Base-by-base conservation (phyloP, 176 grass and related monocot species). In the Raddia distichophylla region DNA sequence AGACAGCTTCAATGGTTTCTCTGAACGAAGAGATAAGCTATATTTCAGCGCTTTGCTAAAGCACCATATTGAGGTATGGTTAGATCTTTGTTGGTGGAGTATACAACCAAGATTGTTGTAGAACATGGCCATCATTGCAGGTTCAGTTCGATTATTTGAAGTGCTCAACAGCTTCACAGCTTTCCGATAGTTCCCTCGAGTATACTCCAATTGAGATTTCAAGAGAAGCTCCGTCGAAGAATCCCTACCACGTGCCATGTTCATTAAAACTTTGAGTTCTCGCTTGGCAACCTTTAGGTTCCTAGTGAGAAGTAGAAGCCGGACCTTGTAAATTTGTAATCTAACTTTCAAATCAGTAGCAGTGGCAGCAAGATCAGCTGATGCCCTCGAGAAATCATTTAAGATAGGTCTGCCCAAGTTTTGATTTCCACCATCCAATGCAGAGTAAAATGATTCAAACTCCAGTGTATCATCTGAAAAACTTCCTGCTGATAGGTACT, bases 191-290 rank as follows among this genome's bases (percentile, higher is more conserved):
- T 97, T 97, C 3, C 94, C 91, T 72, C 94, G 86, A 43, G 94
- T 84, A 86, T 97, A 93, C 69, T 97, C 94, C 86, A 97, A 91
- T 66, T 93, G 94, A 77, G 94, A 93, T 76, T 97, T 97, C 61
- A 97, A 79, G 34, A 93, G 83, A 44, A 97, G 89, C 74, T 93
- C 91, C n/a, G 91, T 82, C 13, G 91, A 97, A 19, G 91, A 97
- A 91, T 97, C 91, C 84, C 91, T 84, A 81, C 91, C 91, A 83
- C 89, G 91, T 77, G 86, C 94, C 84, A 97, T 87, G 86, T 97
- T 97, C 94, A 97, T 97, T 14, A 92, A 72, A 64, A 93, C 88
- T 88, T 97, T 97, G 35, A 97, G 89, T 88, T 97, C 94, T 72
- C 94, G 73, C 85, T 97, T 97, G 9, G 94, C 94, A 73, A 87